phyloP scores from a whole-genome alignment of 2,329 filamentous ascomycete species.

The Ilyonectria sp. region DNA sequence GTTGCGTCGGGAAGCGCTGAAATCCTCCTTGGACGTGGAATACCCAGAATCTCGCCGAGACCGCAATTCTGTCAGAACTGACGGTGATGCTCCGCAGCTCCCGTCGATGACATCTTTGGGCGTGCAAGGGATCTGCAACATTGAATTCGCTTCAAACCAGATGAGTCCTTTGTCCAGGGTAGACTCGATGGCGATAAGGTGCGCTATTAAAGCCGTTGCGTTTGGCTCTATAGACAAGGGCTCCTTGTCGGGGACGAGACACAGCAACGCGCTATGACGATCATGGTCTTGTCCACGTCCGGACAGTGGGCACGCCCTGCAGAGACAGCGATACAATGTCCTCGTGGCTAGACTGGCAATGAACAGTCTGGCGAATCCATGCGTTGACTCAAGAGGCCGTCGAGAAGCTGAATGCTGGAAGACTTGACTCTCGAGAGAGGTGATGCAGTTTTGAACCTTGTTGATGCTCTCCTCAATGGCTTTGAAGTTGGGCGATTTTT shows the following conservation, averaged over 20 bases:
- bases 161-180: slow-evolving; percentile 20
- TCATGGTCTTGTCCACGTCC: not conserved
- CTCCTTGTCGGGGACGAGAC: not conserved
- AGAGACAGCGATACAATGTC: slow-evolving; percentile 21
- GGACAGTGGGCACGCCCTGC: slow-evolving; percentile 8
- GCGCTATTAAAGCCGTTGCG: not conserved
- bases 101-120: slow-evolving; percentile 12
- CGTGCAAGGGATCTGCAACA: slow-evolving; percentile 14
- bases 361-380: slow-evolving; percentile 3
- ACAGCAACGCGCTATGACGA: not conserved
- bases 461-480: not conserved
- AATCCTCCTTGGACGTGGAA: slow-evolving; percentile 2
- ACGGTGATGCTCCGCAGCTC: not conserved
- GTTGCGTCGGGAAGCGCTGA: not conserved
- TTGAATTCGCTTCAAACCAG: slow-evolving; percentile 24
- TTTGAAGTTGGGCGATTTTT: not conserved
- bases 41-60: slow-evolving; percentile 21
- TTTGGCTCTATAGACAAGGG: slow-evolving; percentile 12
- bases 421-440: slow-evolving; percentile 7
- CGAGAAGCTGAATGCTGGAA: not conserved
- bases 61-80: not conserved
- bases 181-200: slow-evolving; percentile 28
- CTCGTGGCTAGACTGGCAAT: slow-evolving; percentile 17
- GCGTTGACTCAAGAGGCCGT: not conserved
- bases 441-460: not conserved